Base-by-base conservation (phyloP, 2,329 filamentous ascomycete species). In the Plectosphaerella sp. region DNA sequence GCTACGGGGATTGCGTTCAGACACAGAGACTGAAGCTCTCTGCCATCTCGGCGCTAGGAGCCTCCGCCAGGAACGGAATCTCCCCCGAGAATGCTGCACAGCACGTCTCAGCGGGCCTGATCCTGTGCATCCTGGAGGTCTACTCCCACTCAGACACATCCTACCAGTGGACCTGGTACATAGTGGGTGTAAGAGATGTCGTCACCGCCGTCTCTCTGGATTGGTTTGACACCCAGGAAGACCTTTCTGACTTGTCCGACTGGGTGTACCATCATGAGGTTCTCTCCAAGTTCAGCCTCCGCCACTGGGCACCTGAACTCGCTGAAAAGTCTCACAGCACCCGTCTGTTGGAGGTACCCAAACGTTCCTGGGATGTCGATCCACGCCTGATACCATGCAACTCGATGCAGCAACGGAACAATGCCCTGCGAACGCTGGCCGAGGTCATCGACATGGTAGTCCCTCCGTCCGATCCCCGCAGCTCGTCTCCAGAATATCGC, bases 191-290 rank as follows among this genome's bases (percentile, higher is more conserved):
- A 1, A 59, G 60, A 52, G 45, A 54, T 14, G 52, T 61, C 45
- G 45, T 61, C 2, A 50, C 48, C n/a, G 28, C 47, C 10, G 47
- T 50, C 36, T 25, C 36, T 14, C 39, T 51, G 5, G 24, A 43
- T 7, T 24, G 6, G 1, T 48, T 35, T 7, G 39, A 45, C 8
- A 24, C 11, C 2, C 22, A 57, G 8, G 39, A 49, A 3, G 52
- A 58, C 4, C 45, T 57, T 11, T 42, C 48, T 2, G 37, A 49
- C 11, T 42, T 67, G 7, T 51, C 65, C 9, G 61, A 63, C 36
- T 67, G 65, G 64, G 57, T 61, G 12, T 62, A 62, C 45, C 65
- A 65, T 41, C 62, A 66, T 36, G 54, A 67, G 33, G 52, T 60
- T 11, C 36, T 67, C 25, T 59, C 62, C 25, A 61, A 56, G 15